Conservation (phyloP, 2,329 filamentous ascomycete genomes). For the Aspergillus alliaceus region DNA sequence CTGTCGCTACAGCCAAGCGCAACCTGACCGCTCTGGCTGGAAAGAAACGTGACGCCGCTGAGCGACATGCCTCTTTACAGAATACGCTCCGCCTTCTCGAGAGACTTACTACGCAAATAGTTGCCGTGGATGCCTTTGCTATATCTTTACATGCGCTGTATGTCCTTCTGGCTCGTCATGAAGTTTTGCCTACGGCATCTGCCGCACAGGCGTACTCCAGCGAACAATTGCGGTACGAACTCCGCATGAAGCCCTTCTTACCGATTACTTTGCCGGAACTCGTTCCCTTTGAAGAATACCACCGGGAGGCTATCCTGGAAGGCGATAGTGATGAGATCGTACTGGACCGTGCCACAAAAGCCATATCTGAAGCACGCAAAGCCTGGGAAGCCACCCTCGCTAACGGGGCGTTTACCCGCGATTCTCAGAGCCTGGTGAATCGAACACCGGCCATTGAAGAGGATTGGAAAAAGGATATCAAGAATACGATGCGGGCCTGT, state of each 20-base stretch:
- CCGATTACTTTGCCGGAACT: constrained; percentile 67
- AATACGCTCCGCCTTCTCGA: constrained; percentile 55
- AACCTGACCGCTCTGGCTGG: constrained; percentile 18
- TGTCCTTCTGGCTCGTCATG: constrained; percentile 61
- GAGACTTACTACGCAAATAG: constrained; percentile 63
- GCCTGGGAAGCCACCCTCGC: constrained; percentile 44
- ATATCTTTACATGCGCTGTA: constrained; percentile 62
- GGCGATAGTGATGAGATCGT: constrained; percentile 44
- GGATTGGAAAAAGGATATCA: constrained; percentile 62
- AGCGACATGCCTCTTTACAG: constrained; percentile 37
- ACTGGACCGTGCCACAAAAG: constrained; percentile 40
- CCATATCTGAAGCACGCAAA: constrained; percentile 42
- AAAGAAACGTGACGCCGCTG: constrained; percentile 15
- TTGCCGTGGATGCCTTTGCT: constrained; percentile 58
- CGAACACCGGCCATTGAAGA: constrained; percentile 55
- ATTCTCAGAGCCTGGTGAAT: constrained; percentile 14
- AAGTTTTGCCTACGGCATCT: constrained; percentile 51
- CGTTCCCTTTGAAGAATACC: constrained; percentile 64
- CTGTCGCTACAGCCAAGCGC: constrained; percentile 39
- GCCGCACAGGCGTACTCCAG: constrained; percentile 61
- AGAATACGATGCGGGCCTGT: constrained; percentile 65
- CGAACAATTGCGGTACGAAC: constrained; percentile 70
- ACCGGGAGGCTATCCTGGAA: constrained; percentile 42
- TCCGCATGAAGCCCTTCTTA: constrained; percentile 84
- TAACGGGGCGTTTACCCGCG: constrained; percentile 36